These are phyloP conservation scores for Dryadomyces sulphureus DNA, from an alignment of 2,329 filamentous ascomycete species.

Conservation along the genomic window DNA sequence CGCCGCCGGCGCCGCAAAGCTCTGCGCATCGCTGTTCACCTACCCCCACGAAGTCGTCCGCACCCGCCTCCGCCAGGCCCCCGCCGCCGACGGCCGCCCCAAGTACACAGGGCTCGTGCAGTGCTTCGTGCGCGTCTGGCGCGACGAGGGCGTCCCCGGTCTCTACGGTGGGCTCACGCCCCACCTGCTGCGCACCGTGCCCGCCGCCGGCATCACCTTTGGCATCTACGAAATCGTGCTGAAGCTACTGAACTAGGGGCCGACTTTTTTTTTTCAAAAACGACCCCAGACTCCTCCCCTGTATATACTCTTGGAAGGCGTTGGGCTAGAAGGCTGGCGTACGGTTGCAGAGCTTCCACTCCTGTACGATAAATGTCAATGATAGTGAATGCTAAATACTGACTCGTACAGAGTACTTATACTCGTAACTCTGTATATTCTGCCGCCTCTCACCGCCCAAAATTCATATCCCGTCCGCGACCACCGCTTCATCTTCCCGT, in stretches of 20 bases:
- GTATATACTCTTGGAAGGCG: too few species aligned
- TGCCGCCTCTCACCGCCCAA: constrained; percentile 9
- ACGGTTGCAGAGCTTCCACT: neutral
- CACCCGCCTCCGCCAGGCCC: constrained; percentile 73
- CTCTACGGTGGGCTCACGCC: constrained; percentile 86
- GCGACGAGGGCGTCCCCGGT: constrained; percentile 72
- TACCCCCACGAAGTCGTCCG: constrained; percentile 90
- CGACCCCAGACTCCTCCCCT: neutral
- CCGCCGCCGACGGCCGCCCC: constrained; percentile 51
- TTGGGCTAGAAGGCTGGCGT: neutral
- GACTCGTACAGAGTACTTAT: neutral
- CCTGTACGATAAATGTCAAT: too few species aligned
- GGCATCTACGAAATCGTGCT: constrained; percentile 53
- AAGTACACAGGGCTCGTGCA: constrained; percentile 85
- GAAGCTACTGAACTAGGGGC: constrained; percentile 9
- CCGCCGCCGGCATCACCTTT: constrained; percentile 92
- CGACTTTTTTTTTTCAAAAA: too few species aligned
- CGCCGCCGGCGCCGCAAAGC: constrained; percentile 71
- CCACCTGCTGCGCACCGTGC: constrained; percentile 80
- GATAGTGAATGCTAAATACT: too few species aligned
- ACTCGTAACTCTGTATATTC: constrained; percentile 1
- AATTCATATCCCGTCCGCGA: neutral
- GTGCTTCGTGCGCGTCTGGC: constrained; percentile 77
- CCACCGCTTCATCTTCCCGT: neutral
- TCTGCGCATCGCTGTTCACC: constrained; percentile 68